Evolutionary conservation across 805 yeast genomes (phyloP).

Genomic region (Candida fluviatilis): DNA sequence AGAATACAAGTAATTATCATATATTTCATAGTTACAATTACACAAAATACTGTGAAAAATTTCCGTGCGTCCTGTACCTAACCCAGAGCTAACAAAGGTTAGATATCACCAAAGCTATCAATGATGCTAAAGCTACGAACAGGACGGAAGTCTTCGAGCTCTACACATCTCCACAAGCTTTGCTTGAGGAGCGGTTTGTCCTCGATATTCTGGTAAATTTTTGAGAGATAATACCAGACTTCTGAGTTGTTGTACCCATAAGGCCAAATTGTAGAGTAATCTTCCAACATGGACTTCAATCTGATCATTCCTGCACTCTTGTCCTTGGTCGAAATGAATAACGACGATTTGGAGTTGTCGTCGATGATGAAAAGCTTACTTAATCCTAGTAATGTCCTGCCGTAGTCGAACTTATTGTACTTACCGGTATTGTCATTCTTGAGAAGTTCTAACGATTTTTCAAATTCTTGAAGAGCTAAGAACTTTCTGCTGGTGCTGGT

Average conservation of each 20-base stretch:
- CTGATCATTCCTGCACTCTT: conserved; percentile 58
- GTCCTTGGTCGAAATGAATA: conserved; percentile 55
- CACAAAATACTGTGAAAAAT: background rate
- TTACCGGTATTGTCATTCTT: conserved; percentile 22
- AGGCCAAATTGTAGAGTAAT: conserved; percentile 34
- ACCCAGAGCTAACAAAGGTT: background rate
- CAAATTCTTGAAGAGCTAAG: conserved; percentile 60
- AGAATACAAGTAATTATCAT: background rate
- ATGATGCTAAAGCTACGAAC: conserved; percentile 39
- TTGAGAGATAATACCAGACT: conserved; percentile 65
- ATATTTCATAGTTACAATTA: background rate
- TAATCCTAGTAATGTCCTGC: conserved; percentile 52
- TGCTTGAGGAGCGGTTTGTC: conserved; percentile 45
- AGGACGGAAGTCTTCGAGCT: conserved; percentile 58
- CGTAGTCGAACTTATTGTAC: conserved; percentile 33
- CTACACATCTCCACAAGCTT: conserved; percentile 60
- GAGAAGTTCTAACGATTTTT: conserved; percentile 50
- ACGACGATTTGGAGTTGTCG: conserved; percentile 24
- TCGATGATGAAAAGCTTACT: conserved; percentile 46
- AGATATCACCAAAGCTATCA: conserved; percentile 11
- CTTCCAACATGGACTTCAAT: conserved; percentile 43
- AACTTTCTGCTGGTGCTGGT: conserved; percentile 39
- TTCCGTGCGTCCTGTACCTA: background rate
- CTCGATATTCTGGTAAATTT: conserved; percentile 55
- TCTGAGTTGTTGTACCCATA: conserved; percentile 45